These are phyloP conservation scores for Penicillium coprophilum DNA, from an alignment of 495 filamentous ascomycete genomes.

Conservation along the genomic window DNA sequence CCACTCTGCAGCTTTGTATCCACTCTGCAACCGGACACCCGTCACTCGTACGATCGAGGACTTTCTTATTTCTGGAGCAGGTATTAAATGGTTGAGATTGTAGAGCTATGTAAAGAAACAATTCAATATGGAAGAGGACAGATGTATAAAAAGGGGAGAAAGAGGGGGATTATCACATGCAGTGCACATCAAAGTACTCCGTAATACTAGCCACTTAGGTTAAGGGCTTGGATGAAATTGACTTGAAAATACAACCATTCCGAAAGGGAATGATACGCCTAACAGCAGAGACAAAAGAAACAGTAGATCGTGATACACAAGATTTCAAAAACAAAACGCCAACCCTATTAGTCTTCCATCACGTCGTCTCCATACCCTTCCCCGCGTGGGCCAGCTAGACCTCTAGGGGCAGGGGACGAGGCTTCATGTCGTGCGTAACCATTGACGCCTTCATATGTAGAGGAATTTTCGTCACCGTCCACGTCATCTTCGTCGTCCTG, in stretches of 20 bases:
- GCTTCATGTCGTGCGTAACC: slow-evolving; percentile 42
- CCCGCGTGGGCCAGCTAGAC: slow-evolving; percentile 18
- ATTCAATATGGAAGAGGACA: background rate
- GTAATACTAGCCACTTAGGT: slow-evolving; percentile 1
- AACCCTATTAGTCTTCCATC: slow-evolving; percentile 33
- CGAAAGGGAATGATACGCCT: background rate
- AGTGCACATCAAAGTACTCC: background rate
- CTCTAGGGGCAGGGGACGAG: slow-evolving; percentile 31
- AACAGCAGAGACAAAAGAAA: slow-evolving; percentile 6
- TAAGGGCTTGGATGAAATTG: background rate
- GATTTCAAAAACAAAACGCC: slow-evolving; percentile 13
- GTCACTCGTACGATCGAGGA: background rate
- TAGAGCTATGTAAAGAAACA: background rate
- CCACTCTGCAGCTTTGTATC: background rate
- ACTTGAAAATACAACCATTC: slow-evolving; percentile 4
- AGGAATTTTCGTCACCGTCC: slow-evolving; percentile 46
- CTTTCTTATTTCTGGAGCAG: background rate
- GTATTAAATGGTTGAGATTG: background rate
- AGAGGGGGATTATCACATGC: slow-evolving; percentile 1
- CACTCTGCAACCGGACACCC: background rate
- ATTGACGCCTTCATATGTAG: slow-evolving; percentile 42
- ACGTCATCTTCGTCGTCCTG: slow-evolving; percentile 33
- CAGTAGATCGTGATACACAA: slow-evolving; percentile 13
- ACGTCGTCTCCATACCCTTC: slow-evolving; percentile 32
- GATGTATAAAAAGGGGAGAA: background rate